phyloP scores from a whole-genome alignment of 78 protist genomes.

The Planoprotostelium fungivorum region DNA sequence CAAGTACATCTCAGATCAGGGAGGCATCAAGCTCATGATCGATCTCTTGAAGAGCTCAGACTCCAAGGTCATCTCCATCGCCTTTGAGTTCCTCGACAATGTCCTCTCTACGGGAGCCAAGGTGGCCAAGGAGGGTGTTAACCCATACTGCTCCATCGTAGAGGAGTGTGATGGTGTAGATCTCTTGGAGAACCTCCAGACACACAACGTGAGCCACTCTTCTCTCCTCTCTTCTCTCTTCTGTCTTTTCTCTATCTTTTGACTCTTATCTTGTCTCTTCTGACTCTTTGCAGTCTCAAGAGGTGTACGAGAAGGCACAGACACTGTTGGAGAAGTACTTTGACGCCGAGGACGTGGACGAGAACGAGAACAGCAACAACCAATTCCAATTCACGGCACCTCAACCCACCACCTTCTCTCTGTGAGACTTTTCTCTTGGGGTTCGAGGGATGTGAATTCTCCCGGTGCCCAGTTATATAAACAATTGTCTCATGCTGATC shows the following conservation, averaged over 20 bases:
- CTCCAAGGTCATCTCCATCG: slow-evolving; percentile 27
- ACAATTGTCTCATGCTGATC: no score
- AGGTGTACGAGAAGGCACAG: slow-evolving; percentile 3
- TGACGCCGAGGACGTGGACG: slow-evolving; percentile 8
- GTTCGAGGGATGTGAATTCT: no score
- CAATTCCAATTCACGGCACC: not conserved
- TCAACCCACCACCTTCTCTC: no score
- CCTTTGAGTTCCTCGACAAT: slow-evolving; percentile 56
- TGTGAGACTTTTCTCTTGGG: no score
- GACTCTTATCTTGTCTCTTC: no score
- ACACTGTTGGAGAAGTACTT: slow-evolving; percentile 14
- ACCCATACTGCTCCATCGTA: slow-evolving; percentile 38
- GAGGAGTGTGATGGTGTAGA: slow-evolving; percentile 16
- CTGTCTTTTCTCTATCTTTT: no score
- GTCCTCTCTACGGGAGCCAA: slow-evolving; percentile 26
- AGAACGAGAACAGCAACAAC: slow-evolving; percentile 10
- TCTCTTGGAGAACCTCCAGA: slow-evolving; percentile 10
- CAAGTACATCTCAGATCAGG: slow-evolving; percentile 48
- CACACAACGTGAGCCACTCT: not conserved
- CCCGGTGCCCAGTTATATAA: no score
- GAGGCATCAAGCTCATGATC: slow-evolving; percentile 60
- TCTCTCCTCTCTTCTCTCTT: no score
- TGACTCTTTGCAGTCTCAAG: not conserved
- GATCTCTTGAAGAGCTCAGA: slow-evolving; percentile 28
- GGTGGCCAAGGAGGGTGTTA: slow-evolving; percentile 19